Evolutionary conservation across 805 yeast species (phyloP).

Genomic region (Lachancea quebecensis): DNA sequence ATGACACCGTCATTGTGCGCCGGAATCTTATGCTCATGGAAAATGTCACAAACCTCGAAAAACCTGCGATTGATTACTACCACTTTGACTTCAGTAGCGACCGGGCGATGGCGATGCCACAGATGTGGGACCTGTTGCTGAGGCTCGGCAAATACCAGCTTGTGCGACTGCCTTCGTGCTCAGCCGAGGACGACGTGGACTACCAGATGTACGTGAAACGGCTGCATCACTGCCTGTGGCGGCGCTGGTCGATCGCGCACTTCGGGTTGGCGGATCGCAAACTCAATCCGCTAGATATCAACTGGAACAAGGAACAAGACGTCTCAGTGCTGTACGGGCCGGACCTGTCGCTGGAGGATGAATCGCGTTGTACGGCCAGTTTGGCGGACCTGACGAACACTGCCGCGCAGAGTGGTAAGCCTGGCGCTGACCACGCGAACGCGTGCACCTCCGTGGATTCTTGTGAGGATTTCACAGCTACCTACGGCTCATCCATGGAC

Average conservation of each 20-base stretch:
- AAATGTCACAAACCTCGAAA: conserved; percentile 27
- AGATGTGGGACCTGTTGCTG: conserved; percentile 16
- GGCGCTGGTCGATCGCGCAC: conserved; percentile 88
- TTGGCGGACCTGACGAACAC: neutral
- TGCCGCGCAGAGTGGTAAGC: neutral
- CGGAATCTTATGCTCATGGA: conserved; percentile 28
- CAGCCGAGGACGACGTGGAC: conserved; percentile 29
- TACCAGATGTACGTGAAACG: conserved; percentile 36
- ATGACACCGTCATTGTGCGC: conserved; percentile 26
- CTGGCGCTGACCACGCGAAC: neutral
- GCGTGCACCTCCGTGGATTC: conserved; percentile 1
- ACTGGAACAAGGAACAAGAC: conserved; percentile 93
- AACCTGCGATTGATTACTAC: conserved; percentile 28
- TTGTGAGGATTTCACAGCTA: conserved; percentile 2
- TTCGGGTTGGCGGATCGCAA: conserved; percentile 49
- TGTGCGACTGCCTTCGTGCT: conserved; percentile 29
- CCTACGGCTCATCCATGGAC: conserved; percentile 19
- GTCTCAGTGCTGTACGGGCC: conserved; percentile 97
- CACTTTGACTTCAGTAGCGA: conserved; percentile 16
- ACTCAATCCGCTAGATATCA: conserved; percentile 74
- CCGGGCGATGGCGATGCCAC: conserved; percentile 10
- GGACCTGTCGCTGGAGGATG: conserved; percentile 12
- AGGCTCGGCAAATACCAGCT: conserved; percentile 23
- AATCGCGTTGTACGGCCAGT: neutral
- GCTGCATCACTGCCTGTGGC: conserved; percentile 82